A percentile compares a stretch with the other conserved stretches of the same genome.
phyloP scores from a whole-genome alignment of 371 early-diverging fungal species.

The Mucor saturninus region DNA sequence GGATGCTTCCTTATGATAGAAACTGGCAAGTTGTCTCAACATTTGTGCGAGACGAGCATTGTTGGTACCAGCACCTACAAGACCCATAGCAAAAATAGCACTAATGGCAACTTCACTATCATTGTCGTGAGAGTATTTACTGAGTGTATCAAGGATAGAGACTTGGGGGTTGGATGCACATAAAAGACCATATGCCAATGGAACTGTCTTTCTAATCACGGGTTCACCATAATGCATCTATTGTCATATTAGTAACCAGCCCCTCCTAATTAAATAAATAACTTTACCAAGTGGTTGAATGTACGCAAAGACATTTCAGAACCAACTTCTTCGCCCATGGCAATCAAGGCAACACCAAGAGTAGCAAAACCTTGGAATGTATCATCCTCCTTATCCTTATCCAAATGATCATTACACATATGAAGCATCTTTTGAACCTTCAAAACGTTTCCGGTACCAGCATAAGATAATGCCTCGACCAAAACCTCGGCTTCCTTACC shows the following conservation, averaged over 20 bases:
- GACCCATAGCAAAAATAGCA: conserved; percentile 98
- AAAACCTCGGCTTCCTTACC: conserved; percentile 87
- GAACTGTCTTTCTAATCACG: conserved; percentile 90
- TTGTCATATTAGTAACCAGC: too few relatives aligned
- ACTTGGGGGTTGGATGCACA: conserved; percentile 96
- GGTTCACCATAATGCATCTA: conserved; percentile 99
- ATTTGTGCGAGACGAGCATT: conserved; percentile 98
- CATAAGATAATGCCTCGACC: conserved; percentile 89
- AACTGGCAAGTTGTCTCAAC: conserved; percentile 95
- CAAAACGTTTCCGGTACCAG: conserved; percentile 96
- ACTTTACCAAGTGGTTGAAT: conserved; percentile 88
- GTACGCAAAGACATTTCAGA: conserved; percentile 94
- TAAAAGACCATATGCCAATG: conserved; percentile 93
- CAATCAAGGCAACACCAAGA: conserved; percentile 92
- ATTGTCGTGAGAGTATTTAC: conserved; percentile 97
- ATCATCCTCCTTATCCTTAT: conserved; percentile 82
- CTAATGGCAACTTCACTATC: conserved; percentile 93
- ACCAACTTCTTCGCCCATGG: conserved; percentile 97
- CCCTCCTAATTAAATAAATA: too few relatives aligned
- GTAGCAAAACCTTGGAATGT: conserved; percentile 94
- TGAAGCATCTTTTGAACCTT: conserved; percentile 96
- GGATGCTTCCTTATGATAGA: conserved; percentile 95
- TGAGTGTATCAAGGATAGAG: conserved; percentile 92
- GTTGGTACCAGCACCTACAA: conserved; percentile 99
- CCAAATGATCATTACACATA: conserved; percentile 92